These are phyloP conservation scores for Pisolithus sp. DNA, from an alignment of 768 basidiomycete genomes.

Conservation along the genomic window DNA sequence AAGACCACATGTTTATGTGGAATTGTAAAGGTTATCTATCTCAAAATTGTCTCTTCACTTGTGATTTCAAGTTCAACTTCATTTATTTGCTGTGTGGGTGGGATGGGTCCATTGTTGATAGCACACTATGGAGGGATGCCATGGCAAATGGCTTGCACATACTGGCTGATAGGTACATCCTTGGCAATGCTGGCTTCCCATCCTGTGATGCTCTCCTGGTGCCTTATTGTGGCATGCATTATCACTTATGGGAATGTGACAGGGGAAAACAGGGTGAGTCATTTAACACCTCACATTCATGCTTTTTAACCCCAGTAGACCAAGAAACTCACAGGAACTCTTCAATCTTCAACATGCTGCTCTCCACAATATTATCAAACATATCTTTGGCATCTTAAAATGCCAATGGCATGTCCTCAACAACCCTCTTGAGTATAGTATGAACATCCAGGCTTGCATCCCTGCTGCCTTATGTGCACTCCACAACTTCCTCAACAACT, in stretches of 20 bases:
- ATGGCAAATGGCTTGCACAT: no score
- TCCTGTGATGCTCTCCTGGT: conserved; percentile 4
- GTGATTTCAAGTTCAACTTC: no score
- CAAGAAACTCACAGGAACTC: conserved; percentile 11
- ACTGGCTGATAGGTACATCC: no score
- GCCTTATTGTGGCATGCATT: conserved; percentile 32
- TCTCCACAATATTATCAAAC: conserved; percentile 15
- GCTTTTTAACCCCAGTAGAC: conserved; percentile 4
- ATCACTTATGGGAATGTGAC: conserved; percentile 32
- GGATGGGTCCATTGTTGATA: no score
- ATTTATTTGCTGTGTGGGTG: no score
- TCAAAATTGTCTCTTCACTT: no score
- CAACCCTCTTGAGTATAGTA: conserved; percentile 8
- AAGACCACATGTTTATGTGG: no score
- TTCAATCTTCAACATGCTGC: conserved; percentile 20
- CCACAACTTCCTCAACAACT: not conserved
- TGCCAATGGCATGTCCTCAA: conserved; percentile 12
- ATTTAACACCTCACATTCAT: not conserved
- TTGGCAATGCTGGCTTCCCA: no score
- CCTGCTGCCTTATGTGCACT: not conserved
- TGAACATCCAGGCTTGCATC: not conserved
- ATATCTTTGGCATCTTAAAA: conserved; percentile 19
- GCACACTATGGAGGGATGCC: no score
- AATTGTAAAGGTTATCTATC: no score
- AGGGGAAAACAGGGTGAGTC: not conserved